phyloP scores from a whole-genome alignment of 768 basidiomycete genomes.

The Boletus rubropictus region DNA sequence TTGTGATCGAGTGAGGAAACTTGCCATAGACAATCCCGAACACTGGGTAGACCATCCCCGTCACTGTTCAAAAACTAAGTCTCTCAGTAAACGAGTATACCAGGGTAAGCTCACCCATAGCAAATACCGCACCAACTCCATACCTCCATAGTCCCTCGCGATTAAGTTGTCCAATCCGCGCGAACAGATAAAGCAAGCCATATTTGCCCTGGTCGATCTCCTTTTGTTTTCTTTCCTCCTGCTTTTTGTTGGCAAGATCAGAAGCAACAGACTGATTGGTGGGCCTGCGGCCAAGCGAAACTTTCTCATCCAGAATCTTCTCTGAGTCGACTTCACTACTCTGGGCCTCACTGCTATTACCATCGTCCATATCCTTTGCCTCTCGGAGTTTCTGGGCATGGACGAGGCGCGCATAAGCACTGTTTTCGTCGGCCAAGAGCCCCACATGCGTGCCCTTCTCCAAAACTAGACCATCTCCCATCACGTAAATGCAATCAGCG shows the following conservation, averaged over 20 bases:
- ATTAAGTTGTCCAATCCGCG: slow-evolving; percentile 63
- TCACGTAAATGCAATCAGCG: slow-evolving; percentile 79
- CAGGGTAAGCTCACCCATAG: slow-evolving; percentile 33
- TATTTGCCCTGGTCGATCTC: slow-evolving; percentile 34
- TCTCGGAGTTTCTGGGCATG: slow-evolving; percentile 78
- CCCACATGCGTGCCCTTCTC: slow-evolving; percentile 77
- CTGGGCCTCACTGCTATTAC: slow-evolving; percentile 13
- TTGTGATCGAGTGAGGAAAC: not conserved
- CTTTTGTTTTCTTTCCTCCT: slow-evolving; percentile 28
- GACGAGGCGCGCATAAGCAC: slow-evolving; percentile 73
- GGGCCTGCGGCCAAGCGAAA: slow-evolving; percentile 46
- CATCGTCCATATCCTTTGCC: slow-evolving; percentile 29
- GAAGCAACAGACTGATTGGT: slow-evolving; percentile 55
- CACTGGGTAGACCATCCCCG: slow-evolving; percentile 66
- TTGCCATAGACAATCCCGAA: slow-evolving; percentile 63
- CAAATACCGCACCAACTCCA: slow-evolving; percentile 48
- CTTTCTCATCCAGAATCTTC: slow-evolving; percentile 51
- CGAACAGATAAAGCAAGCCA: slow-evolving; percentile 56
- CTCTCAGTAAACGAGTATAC: not conserved
- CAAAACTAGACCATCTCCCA: slow-evolving; percentile 80
- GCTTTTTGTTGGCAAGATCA: slow-evolving; percentile 55
- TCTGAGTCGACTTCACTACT: slow-evolving; percentile 45
- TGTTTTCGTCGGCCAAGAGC: slow-evolving; percentile 49
- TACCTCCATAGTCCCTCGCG: slow-evolving; percentile 56
- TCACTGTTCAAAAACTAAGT: slow-evolving; percentile 16